Percentiles rank a stretch among this genome's conserved stretches.
Evolutionary conservation across 73 alveolate species (phyloP).

Genomic region (Paramecium sonneborni): DNA sequence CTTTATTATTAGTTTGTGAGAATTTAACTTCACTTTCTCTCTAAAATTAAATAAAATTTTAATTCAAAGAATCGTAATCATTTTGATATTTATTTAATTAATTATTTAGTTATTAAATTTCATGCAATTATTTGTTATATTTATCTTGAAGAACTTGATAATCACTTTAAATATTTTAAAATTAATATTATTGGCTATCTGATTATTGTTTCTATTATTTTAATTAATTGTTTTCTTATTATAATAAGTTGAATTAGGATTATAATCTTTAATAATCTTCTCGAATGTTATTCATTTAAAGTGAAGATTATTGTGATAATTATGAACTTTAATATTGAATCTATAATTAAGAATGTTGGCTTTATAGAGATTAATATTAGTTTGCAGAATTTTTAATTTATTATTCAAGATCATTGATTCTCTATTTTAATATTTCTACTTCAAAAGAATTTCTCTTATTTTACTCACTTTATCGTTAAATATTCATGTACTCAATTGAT

Average conservation of each 20-base stretch:
- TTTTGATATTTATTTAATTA: background rate
- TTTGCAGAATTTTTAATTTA: background rate
- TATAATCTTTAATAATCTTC: background rate
- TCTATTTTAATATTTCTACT: background rate
- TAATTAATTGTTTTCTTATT: background rate
- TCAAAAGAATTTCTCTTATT: background rate
- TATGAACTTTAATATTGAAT: background rate
- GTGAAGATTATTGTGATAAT: background rate
- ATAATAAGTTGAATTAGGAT: background rate
- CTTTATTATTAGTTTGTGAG: background rate
- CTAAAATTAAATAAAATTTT: background rate
- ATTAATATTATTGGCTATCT: background rate
- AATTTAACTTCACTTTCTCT: constrained; percentile 22
- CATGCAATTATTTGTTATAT: background rate
- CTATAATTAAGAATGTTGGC: background rate
- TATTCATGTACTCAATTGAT: background rate
- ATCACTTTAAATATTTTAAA: background rate
- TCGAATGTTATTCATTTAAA: background rate
- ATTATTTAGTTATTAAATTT: background rate
- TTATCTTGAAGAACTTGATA: background rate
- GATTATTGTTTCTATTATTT: background rate
- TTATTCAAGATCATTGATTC: background rate
- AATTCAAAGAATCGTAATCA: background rate
- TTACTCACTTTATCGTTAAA: background rate
- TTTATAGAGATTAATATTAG: background rate